These are phyloP conservation scores for Penicillium decumbens DNA, from an alignment of 2,329 filamentous ascomycete species.

Conservation along the genomic window DNA sequence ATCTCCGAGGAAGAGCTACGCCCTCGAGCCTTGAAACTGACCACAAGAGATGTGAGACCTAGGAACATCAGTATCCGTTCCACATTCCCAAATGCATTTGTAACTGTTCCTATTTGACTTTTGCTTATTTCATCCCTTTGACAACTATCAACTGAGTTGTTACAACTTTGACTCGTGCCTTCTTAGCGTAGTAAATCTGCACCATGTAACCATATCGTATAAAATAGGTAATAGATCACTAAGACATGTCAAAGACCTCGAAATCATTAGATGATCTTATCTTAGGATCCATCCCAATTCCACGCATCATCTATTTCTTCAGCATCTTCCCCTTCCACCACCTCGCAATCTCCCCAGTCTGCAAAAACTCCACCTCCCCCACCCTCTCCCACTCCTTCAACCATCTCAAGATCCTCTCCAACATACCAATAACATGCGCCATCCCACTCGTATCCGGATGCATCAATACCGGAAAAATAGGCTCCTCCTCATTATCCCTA, in stretches of 20 bases:
- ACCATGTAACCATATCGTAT: too few species aligned
- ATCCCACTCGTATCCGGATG: constrained; percentile 59
- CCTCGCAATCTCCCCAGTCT: constrained; percentile 29
- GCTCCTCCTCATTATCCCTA: constrained; percentile 40
- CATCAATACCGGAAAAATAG: constrained; percentile 51
- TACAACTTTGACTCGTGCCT: neutral
- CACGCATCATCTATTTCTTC: constrained; percentile 10
- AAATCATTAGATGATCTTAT: neutral
- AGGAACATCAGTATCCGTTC: neutral
- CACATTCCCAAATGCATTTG: neutral
- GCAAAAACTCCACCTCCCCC: constrained; percentile 31
- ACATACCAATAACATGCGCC: constrained; percentile 58
- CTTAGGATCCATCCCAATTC: neutral
- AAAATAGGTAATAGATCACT: too few species aligned
- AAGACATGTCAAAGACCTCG: too few species aligned
- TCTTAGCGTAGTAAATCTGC: neutral
- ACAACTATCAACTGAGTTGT: neutral
- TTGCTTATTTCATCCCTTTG: neutral
- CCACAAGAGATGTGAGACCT: neutral
- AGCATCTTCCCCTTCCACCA: constrained; percentile 28
- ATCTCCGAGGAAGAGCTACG: too few species aligned
- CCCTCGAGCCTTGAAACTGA: too few species aligned
- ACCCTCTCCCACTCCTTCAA: constrained; percentile 37
- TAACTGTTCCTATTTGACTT: too few species aligned
- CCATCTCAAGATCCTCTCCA: constrained; percentile 51